Base-by-base conservation (phyloP, 805 yeast genomes). In the Ogataea parapolymorpha region DNA sequence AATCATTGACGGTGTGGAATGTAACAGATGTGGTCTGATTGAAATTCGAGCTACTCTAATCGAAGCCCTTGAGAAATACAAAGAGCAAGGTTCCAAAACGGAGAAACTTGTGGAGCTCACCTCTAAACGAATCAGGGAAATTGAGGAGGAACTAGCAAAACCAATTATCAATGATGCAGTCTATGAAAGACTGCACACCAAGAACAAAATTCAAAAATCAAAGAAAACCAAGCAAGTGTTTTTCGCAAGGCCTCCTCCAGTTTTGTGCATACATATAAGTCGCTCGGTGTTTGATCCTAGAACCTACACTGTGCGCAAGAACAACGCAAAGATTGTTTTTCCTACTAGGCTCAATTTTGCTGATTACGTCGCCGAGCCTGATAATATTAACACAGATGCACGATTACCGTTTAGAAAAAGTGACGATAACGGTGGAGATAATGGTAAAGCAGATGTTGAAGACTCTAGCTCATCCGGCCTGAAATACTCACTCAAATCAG, bases 251-350 rank as follows among this genome's bases (percentile, higher is more conserved):
- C 91, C 93, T 0, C 95, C 97, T 1, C 83, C 89, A 9, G 71
- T 87, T 41, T 69, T 91, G 33, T 78, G 91, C 39, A 75, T 91
- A 32, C 98, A 93, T 61, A 84, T 91, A 48, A 91, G 91, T 61
- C 77, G 99, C 56, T 87, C 96, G 2, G 96, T 87, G 11, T 91
- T 89, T 62, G 97, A 91, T 61, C 86, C 93, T 41, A 69, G 77
- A 41, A 85, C 95, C 0, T 93, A 85, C 45, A 77, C 76, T 70
- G 84, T 88, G 20, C 76, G 86, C 49, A 91, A 91, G 60, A 90
- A 90, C 59, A 79, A 85, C 36, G 83, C 96, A 5, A 75, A 78
- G 37, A 91, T 91, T n/a, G 63, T 75, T 9, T 89, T 89, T 66
- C 91, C 95, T 3, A 55, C 77, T 30, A 68, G 71, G 32, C 66